phyloP scores from a whole-genome alignment of 2,329 filamentous ascomycete genomes.

The Fusarium virguliforme region DNA sequence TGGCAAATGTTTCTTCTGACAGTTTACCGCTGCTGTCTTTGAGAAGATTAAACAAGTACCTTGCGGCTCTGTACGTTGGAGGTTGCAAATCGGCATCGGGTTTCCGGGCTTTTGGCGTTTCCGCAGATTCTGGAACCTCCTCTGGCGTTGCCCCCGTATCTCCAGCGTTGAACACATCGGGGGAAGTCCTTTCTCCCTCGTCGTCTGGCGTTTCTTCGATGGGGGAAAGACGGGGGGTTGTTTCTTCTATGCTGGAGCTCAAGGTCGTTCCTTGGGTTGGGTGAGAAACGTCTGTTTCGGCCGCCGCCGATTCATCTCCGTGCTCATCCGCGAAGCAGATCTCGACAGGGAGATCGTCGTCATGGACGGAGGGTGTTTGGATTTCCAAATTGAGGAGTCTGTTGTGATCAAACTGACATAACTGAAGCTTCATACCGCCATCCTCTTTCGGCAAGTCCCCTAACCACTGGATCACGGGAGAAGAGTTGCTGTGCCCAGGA shows the following conservation, averaged over 20 bases:
- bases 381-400: background rate
- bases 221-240: fast-evolving
- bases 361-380: background rate
- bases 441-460: fast-evolving
- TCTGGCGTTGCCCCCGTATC: background rate
- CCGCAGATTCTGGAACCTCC: background rate
- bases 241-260: background rate
- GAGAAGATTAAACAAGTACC: background rate
- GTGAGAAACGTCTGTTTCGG: background rate
- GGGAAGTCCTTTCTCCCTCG: fast-evolving
- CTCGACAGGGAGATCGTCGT: background rate
- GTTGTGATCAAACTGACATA: background rate
- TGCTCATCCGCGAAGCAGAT: background rate
- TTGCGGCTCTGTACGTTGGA: background rate
- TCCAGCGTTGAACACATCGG: background rate
- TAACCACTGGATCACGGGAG: background rate
- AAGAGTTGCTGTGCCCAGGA: background rate
- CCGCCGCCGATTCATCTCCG: background rate
- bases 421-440: background rate
- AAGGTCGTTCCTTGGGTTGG: background rate
- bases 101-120: background rate
- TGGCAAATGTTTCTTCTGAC: background rate
- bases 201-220: background rate
- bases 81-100: background rate
- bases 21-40: background rate